Conservation (phyloP, 225 moss, liverwort and hornwort genomes). For the Marchantia polymorpha region DNA sequence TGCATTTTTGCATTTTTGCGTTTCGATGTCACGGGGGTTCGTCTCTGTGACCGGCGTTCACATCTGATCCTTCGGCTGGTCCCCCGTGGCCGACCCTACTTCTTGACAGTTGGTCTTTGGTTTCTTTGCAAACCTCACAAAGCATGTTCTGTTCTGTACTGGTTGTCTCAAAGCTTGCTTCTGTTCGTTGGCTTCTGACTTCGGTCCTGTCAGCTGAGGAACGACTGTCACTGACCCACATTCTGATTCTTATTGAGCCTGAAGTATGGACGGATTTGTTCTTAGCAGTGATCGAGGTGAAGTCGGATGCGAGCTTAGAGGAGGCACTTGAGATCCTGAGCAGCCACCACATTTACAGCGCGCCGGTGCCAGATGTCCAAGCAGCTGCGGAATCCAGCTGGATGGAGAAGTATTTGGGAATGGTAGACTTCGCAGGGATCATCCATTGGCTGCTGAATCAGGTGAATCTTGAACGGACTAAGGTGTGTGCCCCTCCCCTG, state of each 20-base stretch:
- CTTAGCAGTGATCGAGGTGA: conserved; percentile 57
- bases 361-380: conserved; percentile 63
- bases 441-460: conserved; percentile 53
- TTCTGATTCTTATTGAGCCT: neutral
- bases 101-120: neutral
- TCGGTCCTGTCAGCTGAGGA: too few species aligned
- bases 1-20: too few species aligned
- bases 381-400: conserved; percentile 25
- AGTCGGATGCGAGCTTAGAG: conserved; percentile 55
- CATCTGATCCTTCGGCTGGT: neutral
- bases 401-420: conserved; percentile 64
- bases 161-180: too few species aligned
- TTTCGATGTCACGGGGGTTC: neutral
- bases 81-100: neutral
- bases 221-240: too few species aligned
- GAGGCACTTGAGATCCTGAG: conserved; percentile 54
- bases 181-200: too few species aligned
- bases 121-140: too few species aligned
- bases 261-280: neutral
- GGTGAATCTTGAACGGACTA: conserved; percentile 13
- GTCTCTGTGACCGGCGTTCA: neutral
- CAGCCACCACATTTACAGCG: conserved; percentile 53
- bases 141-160: too few species aligned
- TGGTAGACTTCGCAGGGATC: conserved; percentile 71
- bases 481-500: conserved; percentile 16